Conservation (phyloP, 331 rosid genomes). For the Spiraea crenata region DNA sequence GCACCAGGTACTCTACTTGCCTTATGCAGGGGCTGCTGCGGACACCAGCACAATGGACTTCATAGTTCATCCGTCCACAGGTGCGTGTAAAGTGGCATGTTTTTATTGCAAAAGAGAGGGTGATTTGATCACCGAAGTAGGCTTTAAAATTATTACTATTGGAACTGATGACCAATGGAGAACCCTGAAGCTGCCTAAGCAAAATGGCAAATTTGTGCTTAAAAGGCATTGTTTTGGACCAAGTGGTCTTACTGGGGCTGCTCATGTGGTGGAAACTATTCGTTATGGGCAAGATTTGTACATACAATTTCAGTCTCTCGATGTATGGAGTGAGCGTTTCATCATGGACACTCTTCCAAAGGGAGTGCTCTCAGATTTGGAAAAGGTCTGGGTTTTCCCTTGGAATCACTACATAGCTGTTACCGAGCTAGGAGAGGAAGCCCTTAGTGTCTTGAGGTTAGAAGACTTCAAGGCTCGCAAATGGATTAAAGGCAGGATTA, state of each 20-base stretch:
- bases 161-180: constrained; percentile 9
- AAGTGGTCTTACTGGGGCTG: neutral
- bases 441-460: neutral
- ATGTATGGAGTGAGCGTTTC: neutral
- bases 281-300: neutral
- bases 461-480: neutral
- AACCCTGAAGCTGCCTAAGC: neutral
- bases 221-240: neutral
- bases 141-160: neutral
- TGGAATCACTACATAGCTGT: neutral
- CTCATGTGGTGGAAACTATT: neutral
- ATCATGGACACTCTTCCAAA: neutral
- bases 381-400: neutral
- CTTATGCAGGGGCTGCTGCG: neutral
- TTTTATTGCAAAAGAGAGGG: neutral
- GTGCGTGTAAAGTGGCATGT: constrained; percentile 3
- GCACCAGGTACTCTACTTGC: constrained; percentile 5
- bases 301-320: neutral
- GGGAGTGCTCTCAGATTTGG: neutral
- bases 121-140: neutral
- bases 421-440: neutral
- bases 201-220: neutral
- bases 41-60: neutral
- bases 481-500: neutral
- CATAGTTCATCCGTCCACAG: neutral